Evolutionary conservation across 192 early-diverging fungal genomes (phyloP), one percentile per base, ranked within the genome.

Genomic region (Linnemannia exigua): DNA sequence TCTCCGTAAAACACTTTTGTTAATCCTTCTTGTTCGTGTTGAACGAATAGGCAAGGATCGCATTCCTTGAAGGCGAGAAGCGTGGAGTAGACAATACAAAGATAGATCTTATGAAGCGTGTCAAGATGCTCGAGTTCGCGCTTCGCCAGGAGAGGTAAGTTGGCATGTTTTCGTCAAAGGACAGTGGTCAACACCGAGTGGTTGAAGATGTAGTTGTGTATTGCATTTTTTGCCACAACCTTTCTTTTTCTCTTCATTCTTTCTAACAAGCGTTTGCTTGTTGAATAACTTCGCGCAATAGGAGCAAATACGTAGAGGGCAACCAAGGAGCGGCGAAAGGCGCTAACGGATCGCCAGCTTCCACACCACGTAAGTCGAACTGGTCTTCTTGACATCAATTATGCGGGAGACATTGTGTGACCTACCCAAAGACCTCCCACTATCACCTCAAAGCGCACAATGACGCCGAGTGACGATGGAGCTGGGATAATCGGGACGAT

Each of bases 111-210:
- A 85, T 94, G 87, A 90, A 93, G 84, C 89, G 96, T 38, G 91
- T 96, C 22, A 96, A 96, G 87, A 97, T 97, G 96, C 88, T 97
- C n/a, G 96, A 97, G 87, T 96, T 91, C 82, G 94, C 95, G 15
- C 79, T 97, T 66, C 77, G 91, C 75, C 92, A 94, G 68, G 95
- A 97, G 87, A 91, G 96, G 95, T 94, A 90, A 51, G 52, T 16
- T 19, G 9, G 31, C 70, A 71, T 71, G 46, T 46, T 46, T 28
- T 44, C 22, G 16, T 7, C 36, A 63, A 63, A 31, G 28, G 58
- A 63, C 28, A 14, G 14, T 11, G 25, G 25, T 31, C 12, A 31
- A 63, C 28, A 33, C 28, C 28, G 28, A 61, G 58, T 63, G 58
- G 58, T 31, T 63, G 58, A 25, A 63, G 28, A 63, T 31, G 28